Evolutionary conservation across 805 yeast genomes (phyloP).

Genomic region (Hanseniaspora taiwanica): DNA sequence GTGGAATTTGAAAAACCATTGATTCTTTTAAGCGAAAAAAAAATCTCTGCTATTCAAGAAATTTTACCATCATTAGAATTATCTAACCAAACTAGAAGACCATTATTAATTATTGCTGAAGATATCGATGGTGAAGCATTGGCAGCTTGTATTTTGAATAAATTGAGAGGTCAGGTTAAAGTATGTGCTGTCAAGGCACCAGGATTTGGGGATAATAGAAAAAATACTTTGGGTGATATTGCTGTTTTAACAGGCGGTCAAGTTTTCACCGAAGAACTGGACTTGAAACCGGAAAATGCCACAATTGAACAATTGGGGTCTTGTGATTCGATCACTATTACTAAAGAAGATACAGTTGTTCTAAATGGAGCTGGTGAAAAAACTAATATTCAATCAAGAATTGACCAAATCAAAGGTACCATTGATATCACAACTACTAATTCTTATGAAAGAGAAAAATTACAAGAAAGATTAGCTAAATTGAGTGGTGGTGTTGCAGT

Average conservation of each 20-base stretch:
- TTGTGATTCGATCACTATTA: slow-evolving; percentile 80
- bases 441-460: slow-evolving; percentile 92
- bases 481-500: slow-evolving; percentile 98
- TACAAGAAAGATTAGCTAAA: slow-evolving; percentile 95
- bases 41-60: slow-evolving; percentile 80
- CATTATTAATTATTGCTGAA: slow-evolving; percentile 86
- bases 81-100: slow-evolving; percentile 87
- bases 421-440: slow-evolving; percentile 56
- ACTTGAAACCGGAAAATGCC: slow-evolving; percentile 89
- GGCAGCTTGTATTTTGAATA: slow-evolving; percentile 94
- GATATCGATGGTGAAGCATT: slow-evolving; percentile 97
- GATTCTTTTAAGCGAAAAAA: slow-evolving; percentile 80
- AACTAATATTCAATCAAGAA: slow-evolving; percentile 68
- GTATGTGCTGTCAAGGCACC: slow-evolving; percentile 97
- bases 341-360: slow-evolving; percentile 91
- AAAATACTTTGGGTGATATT: slow-evolving; percentile 89
- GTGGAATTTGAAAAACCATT: slow-evolving; percentile 93
- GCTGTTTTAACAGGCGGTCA: slow-evolving; percentile 94
- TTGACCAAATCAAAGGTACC: slow-evolving; percentile 84
- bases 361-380: slow-evolving; percentile 86
- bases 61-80: slow-evolving; percentile 85
- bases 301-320: slow-evolving; percentile 82
- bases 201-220: slow-evolving; percentile 98
- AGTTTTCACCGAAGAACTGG: slow-evolving; percentile 74
- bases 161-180: slow-evolving; percentile 95